Conservation (phyloP, 192 early-diverging fungal genomes). For the Coemansia reversa region DNA sequence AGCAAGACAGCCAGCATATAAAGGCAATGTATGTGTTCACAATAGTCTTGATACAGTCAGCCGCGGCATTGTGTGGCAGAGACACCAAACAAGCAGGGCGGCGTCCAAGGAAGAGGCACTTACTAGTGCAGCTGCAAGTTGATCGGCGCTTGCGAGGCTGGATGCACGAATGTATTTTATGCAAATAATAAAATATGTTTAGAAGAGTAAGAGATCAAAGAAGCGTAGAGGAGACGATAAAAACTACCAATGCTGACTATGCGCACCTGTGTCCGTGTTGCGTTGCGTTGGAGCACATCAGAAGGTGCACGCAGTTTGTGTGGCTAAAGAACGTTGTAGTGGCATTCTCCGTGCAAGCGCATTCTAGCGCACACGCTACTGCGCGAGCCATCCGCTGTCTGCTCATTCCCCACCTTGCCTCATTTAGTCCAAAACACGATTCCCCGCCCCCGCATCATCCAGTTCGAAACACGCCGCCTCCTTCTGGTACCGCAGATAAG, state of each 20-base stretch:
- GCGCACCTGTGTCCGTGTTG: too few species aligned
- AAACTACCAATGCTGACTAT: too few species aligned
- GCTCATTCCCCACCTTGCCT: constrained; percentile 3
- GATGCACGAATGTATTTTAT: neutral
- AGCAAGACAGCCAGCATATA: too few species aligned
- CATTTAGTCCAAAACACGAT: neutral
- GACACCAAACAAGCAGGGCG: neutral
- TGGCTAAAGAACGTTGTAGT: constrained; percentile 16
- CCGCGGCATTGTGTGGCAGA: neutral
- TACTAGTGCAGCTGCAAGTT: neutral
- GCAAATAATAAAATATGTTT: neutral
- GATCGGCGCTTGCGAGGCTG: neutral
- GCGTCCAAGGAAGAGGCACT: neutral
- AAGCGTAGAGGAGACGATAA: too few species aligned
- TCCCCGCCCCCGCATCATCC: constrained; percentile 1
- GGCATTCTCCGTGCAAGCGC: constrained; percentile 19
- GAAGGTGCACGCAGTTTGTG: neutral
- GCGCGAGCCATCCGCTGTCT: constrained; percentile 4
- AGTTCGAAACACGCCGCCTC: neutral
- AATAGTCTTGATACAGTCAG: too few species aligned
- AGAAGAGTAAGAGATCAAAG: too few species aligned
- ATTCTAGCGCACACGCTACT: constrained; percentile 11
- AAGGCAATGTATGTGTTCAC: too few species aligned
- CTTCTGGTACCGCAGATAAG: too few species aligned
- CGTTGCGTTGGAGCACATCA: too few species aligned